Base-by-base conservation (phyloP, 495 filamentous ascomycete genomes). In the Xylaria nigripes region DNA sequence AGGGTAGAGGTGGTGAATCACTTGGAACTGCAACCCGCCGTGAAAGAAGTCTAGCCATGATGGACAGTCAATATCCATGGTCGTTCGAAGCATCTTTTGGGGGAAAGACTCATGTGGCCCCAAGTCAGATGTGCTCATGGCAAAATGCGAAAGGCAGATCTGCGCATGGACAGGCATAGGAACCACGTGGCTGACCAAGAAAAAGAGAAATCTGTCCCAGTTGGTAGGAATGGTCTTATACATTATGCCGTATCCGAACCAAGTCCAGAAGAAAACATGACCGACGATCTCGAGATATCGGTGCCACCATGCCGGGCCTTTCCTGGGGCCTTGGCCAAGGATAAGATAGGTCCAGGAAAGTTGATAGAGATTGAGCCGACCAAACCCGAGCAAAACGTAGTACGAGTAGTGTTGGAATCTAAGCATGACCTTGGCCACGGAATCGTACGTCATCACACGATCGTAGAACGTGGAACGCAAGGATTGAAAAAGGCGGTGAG, bases 41-140 rank as follows among this genome's bases (percentile, higher is more conserved):
- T 98, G 93, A 68, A 98, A 81, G 68, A 94, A 98, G 63, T 98
- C 93, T 16, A 98, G 76, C 93, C 93, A 98, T 25, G 82, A 74
- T 1, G 93, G 89, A 66, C 93, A 98, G 66, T 96, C 92, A 16
- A 98, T 86, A 56, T 98, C 93, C 93, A 96, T 96, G 7, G 93
- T 96, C 10, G 93, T 98, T 52, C 93, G 81, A 46, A 98, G 78
- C 93, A 96, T 96, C 69, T 86, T 89, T 72, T 98, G 93, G 2
- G 93, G 85, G 68, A 97, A 98, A 13, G 86, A 92, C 71, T 98
- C 93, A 51, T 83, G 74, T 3, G 84, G 77, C 1, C 93, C 93
- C 23, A 96, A 74, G 61, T 97, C 93, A 7, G 89, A 81, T 1
- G 93, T 97, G 58, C 85, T 90, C 93, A 97, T 98, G 53, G 90